Evolutionary conservation across 768 basidiomycete genomes (phyloP), one percentile per base, ranked within the genome.

Genomic region (Glaciozyma antarctica): DNA sequence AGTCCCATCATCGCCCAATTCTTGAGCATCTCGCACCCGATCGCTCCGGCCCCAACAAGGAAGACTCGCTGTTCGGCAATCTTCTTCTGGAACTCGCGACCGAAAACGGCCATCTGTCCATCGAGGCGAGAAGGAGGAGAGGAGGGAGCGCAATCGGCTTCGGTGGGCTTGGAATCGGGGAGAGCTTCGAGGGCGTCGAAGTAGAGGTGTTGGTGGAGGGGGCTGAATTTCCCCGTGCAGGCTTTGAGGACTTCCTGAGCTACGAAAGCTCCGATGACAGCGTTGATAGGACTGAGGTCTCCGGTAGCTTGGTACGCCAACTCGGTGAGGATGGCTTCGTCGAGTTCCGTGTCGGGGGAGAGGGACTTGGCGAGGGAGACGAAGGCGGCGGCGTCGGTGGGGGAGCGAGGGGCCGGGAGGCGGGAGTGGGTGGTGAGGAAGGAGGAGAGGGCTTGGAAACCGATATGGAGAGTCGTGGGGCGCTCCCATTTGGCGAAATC

Each of bases 1-100:
- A 99, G 79, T 66, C 95, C 95, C 82, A 98, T 94, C 90, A 98
- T 88, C 70, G 89, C 88, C 95, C 95, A 99, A 78, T 98, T 99
- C 81, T 99, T 99, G 73, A 99, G 79, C 95, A 98, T 98, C 79
- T 99, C 95, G 75, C 95, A 99, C 24, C 95, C 95, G 75, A 99
- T 98, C 44, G 95, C 95, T 53, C 95, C 95, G n/a, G 94, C 86
- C 13, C 95, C 95, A 62, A 99, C 95, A 53, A 99, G 82, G 83
- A 99, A 99, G 74, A 98, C 89, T 32, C 88, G 83, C 75, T 90
- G 85, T 75, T 88, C 87, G 49, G 84, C 82, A 66, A 99, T 86
- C 80, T 89, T 95, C 48, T 87, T 82, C 71, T 99, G 95, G 85
- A 98, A 98, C 2, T 78, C 74, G 76, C 85, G 88, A 9, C 95